Conservation (phyloP, 768 basidiomycete genomes). For the Rubroboletus satanas region DNA sequence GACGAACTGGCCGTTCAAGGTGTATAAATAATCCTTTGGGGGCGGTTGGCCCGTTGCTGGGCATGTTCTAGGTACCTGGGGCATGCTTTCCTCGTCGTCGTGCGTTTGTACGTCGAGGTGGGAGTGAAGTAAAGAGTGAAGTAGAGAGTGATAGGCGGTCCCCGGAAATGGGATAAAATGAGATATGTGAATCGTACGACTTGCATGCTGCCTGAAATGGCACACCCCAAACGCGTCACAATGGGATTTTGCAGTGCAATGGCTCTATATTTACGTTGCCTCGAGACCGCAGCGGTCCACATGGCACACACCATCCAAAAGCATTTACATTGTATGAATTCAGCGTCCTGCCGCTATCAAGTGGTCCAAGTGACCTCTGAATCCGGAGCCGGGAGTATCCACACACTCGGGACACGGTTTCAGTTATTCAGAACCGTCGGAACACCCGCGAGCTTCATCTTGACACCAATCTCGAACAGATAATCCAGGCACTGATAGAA, state of each 20-base stretch:
- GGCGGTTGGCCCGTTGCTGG: conserved; percentile 14
- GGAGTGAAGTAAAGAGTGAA: background rate
- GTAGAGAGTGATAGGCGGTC: too few species aligned
- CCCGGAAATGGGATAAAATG: background rate
- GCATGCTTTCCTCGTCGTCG: conserved; percentile 16
- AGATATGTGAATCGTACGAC: conserved; percentile 19
- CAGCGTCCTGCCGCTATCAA: background rate
- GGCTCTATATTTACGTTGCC: too few species aligned
- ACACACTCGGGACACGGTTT: background rate
- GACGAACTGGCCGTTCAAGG: conserved; percentile 64
- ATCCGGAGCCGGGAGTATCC: background rate
- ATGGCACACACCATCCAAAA: background rate
- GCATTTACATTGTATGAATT: background rate
- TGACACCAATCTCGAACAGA: conserved; percentile 83
- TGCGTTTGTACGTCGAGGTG: background rate
- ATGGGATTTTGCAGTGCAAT: background rate
- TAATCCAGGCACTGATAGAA: conserved; percentile 77
- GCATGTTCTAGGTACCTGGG: conserved; percentile 18
- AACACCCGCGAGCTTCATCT: conserved; percentile 67
- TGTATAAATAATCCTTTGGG: conserved; percentile 50
- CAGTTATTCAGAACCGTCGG: conserved; percentile 39
- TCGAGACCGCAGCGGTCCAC: background rate
- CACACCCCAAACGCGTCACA: background rate
- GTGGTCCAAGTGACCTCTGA: background rate
- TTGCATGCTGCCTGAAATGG: conserved; percentile 10